These are phyloP conservation scores for Syzygium grande DNA, from an alignment of 345 rosid species.

Conservation along the genomic window DNA sequence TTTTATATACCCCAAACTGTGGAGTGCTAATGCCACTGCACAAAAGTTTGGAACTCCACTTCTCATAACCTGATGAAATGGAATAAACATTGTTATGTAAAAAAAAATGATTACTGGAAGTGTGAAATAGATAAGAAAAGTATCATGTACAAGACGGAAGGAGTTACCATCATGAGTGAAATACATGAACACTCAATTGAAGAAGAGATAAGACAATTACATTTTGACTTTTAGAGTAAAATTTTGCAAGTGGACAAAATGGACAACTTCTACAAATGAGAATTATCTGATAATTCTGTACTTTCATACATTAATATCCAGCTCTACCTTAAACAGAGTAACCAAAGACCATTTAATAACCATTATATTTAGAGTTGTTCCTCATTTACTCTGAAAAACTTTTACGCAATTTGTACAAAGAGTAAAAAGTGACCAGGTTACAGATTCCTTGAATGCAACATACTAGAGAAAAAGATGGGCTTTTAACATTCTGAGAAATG, in stretches of 20 bases:
- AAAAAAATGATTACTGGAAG: neutral
- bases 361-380: neutral
- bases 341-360: neutral
- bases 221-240: neutral
- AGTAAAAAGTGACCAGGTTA: neutral
- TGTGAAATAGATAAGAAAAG: neutral
- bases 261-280: neutral
- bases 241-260: neutral
- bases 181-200: neutral
- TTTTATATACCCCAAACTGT: slow-evolving; percentile 57
- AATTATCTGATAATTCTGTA: neutral
- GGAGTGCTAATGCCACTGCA: slow-evolving; percentile 84
- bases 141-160: neutral
- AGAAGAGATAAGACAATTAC: neutral
- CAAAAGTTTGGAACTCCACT: slow-evolving; percentile 93
- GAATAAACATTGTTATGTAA: neutral
- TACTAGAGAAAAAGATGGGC: neutral
- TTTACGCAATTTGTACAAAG: neutral
- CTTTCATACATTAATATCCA: neutral
- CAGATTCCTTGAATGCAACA: neutral
- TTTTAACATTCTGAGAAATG: neutral
- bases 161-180: neutral
- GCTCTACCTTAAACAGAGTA: neutral
- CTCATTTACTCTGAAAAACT: neutral
- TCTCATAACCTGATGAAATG: slow-evolving; percentile 56